A percentile compares a stretch with the other conserved stretches of the same genome.
phyloP scores from a whole-genome alignment of 2,329 filamentous ascomycete genomes.

The Venturiaceae sp. region DNA sequence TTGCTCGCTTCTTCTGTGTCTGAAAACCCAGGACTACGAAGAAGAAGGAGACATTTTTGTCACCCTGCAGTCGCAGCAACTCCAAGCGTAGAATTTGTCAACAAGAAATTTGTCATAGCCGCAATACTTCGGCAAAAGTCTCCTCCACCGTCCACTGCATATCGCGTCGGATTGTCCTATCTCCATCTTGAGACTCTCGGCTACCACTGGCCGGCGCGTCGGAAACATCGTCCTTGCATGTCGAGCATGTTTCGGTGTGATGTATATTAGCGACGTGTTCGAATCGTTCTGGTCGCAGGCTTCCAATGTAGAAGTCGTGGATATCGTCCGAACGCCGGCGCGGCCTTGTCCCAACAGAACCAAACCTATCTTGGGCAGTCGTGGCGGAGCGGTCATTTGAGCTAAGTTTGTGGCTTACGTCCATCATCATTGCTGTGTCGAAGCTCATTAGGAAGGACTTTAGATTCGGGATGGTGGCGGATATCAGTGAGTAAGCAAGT shows the following conservation, averaged over 20 bases:
- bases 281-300: neutral
- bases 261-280: neutral
- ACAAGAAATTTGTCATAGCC: neutral
- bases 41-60: too few relatives aligned
- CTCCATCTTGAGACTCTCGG: neutral
- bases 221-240: neutral
- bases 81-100: neutral
- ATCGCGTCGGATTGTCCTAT: constrained; percentile 1
- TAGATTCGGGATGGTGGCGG: constrained; percentile 19
- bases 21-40: too few relatives aligned
- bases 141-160: constrained; percentile 17
- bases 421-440: constrained; percentile 10
- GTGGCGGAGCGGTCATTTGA: neutral
- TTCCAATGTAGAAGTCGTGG: neutral
- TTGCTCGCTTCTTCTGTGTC: neutral
- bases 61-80: too few relatives aligned
- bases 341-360: neutral
- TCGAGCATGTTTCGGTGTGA: neutral
- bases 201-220: neutral
- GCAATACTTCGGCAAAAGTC: constrained; percentile 1
- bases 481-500: constrained; percentile 17
- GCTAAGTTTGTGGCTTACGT: constrained; percentile 2
- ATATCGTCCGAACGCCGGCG: neutral
- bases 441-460: constrained; percentile 17
- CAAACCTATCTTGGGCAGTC: neutral